Conservation (phyloP, 495 filamentous ascomycete species). For the Niebla homalea region DNA sequence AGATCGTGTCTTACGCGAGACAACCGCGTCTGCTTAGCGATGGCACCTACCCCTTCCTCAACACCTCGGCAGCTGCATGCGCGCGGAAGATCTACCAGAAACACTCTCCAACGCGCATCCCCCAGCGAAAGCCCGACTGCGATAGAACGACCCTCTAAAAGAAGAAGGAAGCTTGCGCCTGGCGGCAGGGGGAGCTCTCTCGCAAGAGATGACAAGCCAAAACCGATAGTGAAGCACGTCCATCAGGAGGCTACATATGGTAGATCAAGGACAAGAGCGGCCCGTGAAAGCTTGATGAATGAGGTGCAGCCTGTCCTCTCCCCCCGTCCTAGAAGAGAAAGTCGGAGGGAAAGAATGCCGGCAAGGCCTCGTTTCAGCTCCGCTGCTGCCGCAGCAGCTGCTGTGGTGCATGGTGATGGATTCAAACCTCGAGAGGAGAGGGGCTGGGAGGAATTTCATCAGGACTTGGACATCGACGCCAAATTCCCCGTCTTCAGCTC, state of each 20-base stretch:
- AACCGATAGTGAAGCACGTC: slow-evolving; percentile 33
- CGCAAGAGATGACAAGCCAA: slow-evolving; percentile 45
- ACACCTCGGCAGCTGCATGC: slow-evolving; percentile 23
- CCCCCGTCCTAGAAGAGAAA: slow-evolving; percentile 24
- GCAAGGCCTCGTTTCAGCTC: slow-evolving; percentile 44
- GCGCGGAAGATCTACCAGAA: slow-evolving; percentile 24
- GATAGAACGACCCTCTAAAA: slow-evolving; percentile 29
- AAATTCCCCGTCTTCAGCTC: slow-evolving; percentile 64
- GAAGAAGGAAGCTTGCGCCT: slow-evolving; percentile 56
- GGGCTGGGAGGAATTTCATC: slow-evolving; percentile 95
- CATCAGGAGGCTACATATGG: slow-evolving; percentile 32
- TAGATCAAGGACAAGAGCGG: slow-evolving; percentile 29
- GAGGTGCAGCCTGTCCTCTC: slow-evolving; percentile 27
- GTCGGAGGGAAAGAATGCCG: slow-evolving; percentile 16
- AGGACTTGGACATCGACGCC: slow-evolving; percentile 75
- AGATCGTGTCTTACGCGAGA: slow-evolving; percentile 2
- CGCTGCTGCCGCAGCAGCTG: slow-evolving; percentile 71
- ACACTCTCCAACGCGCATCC: slow-evolving; percentile 21
- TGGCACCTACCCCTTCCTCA: slow-evolving; percentile 26
- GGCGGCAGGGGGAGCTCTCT: slow-evolving; percentile 70
- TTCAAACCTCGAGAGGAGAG: slow-evolving; percentile 96
- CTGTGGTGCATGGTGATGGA: slow-evolving; percentile 77
- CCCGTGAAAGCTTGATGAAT: slow-evolving; percentile 25
- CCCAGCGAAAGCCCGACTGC: slow-evolving; percentile 29
- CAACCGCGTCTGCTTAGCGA: slow-evolving; percentile 11